phyloP scores from a whole-genome alignment of 345 rosid genomes.

The Lenwebbia sp. region DNA sequence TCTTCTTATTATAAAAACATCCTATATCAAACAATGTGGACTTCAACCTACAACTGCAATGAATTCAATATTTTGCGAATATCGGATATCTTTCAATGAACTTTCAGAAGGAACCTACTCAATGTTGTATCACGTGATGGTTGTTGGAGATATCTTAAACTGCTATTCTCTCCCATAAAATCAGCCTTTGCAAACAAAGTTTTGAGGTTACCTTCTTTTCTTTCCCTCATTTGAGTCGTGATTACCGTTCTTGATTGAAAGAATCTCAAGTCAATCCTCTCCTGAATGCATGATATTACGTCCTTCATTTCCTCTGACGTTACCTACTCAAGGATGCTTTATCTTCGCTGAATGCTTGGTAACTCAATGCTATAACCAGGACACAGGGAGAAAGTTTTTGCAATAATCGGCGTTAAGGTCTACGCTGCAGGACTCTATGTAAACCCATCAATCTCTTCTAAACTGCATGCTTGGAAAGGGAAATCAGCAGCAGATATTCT shows the following conservation, averaged over 20 bases:
- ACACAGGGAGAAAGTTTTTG: conserved; percentile 80
- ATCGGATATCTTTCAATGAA: background rate
- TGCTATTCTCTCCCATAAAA: background rate
- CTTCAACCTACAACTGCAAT: background rate
- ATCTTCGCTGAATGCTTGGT: background rate
- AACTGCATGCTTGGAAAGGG: conserved; percentile 51
- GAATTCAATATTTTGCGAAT: background rate
- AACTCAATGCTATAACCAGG: conserved; percentile 32
- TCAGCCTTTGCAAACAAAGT: background rate
- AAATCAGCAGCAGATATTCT: conserved; percentile 35
- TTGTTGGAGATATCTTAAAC: background rate
- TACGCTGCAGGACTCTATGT: conserved; percentile 74
- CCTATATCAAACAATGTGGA: background rate
- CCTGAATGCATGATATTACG: background rate
- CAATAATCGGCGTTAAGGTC: conserved; percentile 76
- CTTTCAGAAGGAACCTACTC: background rate
- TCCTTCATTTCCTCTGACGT: background rate
- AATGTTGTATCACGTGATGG: background rate
- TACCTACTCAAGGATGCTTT: background rate
- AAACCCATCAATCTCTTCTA: conserved; percentile 30
- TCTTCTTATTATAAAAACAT: background rate
- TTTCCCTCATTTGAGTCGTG: background rate
- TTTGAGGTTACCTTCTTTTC: background rate
- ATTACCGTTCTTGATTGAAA: background rate
- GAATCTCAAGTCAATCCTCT: background rate